Evolutionary conservation across 495 filamentous ascomycete species (phyloP), one percentile per base, ranked within the genome.

Genomic region (Apiosordaria backusii): DNA sequence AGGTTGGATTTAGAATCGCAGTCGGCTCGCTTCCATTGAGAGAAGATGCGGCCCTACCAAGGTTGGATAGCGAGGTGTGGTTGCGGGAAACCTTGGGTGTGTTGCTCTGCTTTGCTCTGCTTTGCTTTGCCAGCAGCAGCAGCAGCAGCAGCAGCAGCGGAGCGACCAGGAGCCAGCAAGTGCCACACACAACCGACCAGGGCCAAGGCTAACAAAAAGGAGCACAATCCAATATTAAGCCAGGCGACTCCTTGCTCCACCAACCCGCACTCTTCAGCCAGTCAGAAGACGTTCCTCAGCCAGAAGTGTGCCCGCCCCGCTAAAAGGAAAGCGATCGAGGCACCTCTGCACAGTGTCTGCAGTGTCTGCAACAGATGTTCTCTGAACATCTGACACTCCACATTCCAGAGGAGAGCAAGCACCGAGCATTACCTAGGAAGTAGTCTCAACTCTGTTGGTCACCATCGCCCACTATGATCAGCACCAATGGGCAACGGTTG

Each of bases 161-260:
- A 24, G 16, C 16, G 15, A 22, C 57, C 19, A 59, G 21, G 5
- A 59, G 16, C 5, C 4, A 65, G 63, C 67, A 65, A 13, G 67
- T 60, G 67, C 63, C 62, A 68, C 66, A 66, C 62, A 57, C 25
- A 23, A 16, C 52, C 21, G 59, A 19, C 59, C 26, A n/a, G 29
- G 67, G 63, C 67, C 60, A 65, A 62, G 54, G 60, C 63, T 66
- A 66, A 63, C 67, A 66, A 69, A 69, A 69, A 69, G 67, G 67
- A 66, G 60, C 61, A 45, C 35, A n/a, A 55, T 35, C 60, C 67
- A 65, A 69, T 69, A 59, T 60, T 62, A 62, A 55, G 22, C 63
- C 45, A 60, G 62, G 60, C 54, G 58, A 35, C 63, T 65, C 60
- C 58, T 54, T 53, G 21, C 63, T 19, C 66, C 55, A 60, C 59